Evolutionary conservation across 495 filamentous ascomycete species (phyloP), one percentile per base, ranked within the genome.

Genomic region (Neurospora africana): DNA sequence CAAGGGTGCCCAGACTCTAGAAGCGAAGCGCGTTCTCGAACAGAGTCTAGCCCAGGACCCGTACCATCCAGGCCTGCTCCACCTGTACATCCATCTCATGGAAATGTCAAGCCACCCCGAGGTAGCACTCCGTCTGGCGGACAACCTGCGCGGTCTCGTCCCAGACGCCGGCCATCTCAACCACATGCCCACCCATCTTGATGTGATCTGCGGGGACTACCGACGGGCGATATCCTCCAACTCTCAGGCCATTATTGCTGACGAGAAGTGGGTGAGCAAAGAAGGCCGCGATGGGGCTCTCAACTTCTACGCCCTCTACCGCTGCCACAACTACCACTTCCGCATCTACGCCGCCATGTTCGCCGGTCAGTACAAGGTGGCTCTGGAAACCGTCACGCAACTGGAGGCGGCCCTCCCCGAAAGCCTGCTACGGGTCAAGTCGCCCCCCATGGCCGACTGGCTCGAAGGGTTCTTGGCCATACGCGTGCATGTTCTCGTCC

Each of bases 271-370:
- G 77, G 82, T 91, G 35, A 72, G 76, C 0, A 61, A 61, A 61
- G 53, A 61, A 61, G 53, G 53, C 3, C 79, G 80, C 11, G 80
- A 84, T 35, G 84, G 86, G 0, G 74, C 85, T 23, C 78, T 87
- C 23, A 88, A 90, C 73, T 91, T 92, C 73, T 92, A 92, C 76
- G 89, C 85, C 8, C 80, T 92, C 8, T 92, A 92, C 71, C 84
- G 90, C 3, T 83, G 83, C 19, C 90, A 92, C 77, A 81, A 92
- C 71, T 87, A 87, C 70, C 90, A 92, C 73, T 91, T 90, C 73
- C 84, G 85, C 5, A 85, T 92, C 70, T 92, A 92, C 75, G 89
- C 88, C 15, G 90, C 89, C 69, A 91, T 92, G 90, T 88, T 92
- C 69, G 85, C 88, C 0, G 90, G 87, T 0, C 86, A 88, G 76